These are phyloP conservation scores for Clitopilus hobsonii DNA, from an alignment of 768 basidiomycete genomes.

Conservation along the genomic window DNA sequence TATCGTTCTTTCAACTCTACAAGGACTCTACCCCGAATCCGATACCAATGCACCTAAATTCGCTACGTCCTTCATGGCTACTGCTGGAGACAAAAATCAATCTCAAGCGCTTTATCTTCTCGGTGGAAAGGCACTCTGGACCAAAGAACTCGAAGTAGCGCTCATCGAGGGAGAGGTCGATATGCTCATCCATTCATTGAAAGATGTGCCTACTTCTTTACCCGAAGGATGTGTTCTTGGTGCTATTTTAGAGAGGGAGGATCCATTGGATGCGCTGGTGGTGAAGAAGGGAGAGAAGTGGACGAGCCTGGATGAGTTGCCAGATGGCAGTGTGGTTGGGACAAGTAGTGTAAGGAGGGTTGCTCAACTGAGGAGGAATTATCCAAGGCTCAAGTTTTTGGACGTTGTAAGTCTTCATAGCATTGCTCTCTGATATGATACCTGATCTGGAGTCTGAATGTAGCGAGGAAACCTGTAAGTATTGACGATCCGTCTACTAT, in stretches of 20 bases:
- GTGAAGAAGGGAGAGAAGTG: conserved; percentile 69
- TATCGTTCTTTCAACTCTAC: conserved; percentile 63
- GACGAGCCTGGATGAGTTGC: conserved; percentile 76
- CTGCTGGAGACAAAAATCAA: conserved; percentile 89
- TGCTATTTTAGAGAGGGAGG: conserved; percentile 82
- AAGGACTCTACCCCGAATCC: conserved; percentile 43
- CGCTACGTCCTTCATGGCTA: conserved; percentile 44
- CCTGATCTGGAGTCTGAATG: conserved; percentile 1
- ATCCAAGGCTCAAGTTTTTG: conserved; percentile 71
- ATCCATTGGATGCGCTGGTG: conserved; percentile 85
- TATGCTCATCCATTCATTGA: conserved; percentile 88
- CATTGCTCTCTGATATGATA: too few relatives aligned
- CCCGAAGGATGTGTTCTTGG: conserved; percentile 83
- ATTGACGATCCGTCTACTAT: conserved; percentile 2
- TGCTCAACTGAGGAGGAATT: conserved; percentile 81
- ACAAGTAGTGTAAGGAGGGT: conserved; percentile 92
- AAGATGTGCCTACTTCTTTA: conserved; percentile 89
- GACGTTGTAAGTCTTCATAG: conserved; percentile 69
- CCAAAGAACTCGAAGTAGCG: conserved; percentile 89
- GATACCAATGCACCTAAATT: conserved; percentile 36
- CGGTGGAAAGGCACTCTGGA: conserved; percentile 94
- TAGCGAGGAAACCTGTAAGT: conserved; percentile 87
- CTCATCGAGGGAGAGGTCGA: conserved; percentile 72
- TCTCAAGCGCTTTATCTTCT: conserved; percentile 80
- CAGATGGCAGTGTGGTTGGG: conserved; percentile 87